Evolutionary conservation across 2,329 filamentous ascomycete genomes (phyloP).

Genomic region (Alternaria sp.): DNA sequence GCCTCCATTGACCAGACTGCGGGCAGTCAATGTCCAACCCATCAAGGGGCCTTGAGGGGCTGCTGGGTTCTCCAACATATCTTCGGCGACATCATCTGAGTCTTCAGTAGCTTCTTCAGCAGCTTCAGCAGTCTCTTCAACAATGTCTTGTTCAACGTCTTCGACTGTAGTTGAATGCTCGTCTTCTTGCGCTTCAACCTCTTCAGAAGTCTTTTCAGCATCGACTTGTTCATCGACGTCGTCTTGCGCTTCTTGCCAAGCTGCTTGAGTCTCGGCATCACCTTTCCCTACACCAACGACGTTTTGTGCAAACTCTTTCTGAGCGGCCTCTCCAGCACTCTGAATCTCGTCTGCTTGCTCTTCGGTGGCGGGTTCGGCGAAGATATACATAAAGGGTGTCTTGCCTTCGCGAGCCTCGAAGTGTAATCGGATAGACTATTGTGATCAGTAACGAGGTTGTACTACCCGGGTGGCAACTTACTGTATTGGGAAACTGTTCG

Average conservation of each 20-base stretch:
- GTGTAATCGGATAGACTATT: conserved; percentile 75
- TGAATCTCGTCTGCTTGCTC: conserved; percentile 79
- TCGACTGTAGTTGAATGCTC: not conserved
- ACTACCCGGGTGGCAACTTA: conserved; percentile 30
- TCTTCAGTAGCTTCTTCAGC: conserved; percentile 5
- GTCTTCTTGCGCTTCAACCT: conserved; percentile 5
- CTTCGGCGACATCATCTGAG: not conserved
- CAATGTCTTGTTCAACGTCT: not conserved
- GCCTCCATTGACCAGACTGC: conserved; percentile 74
- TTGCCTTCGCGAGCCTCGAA: conserved; percentile 75
- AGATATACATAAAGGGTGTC: conserved; percentile 82
- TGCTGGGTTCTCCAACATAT: not conserved
- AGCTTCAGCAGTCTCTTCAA: not conserved
- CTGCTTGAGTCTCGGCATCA: conserved; percentile 38
- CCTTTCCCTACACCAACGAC: conserved; percentile 59
- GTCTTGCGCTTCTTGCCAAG: conserved; percentile 44
- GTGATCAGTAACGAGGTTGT: conserved; percentile 15
- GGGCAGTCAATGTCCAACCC: conserved; percentile 75
- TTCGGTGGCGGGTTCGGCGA: conserved; percentile 82
- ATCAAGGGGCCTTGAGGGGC: conserved; percentile 57
- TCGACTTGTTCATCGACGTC: conserved; percentile 44
- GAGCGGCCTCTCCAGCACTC: conserved; percentile 66
- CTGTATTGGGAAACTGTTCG: conserved; percentile 73
- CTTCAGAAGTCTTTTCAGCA: conserved; percentile 33
- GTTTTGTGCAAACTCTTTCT: conserved; percentile 73